Percentiles rank a stretch among this genome's conserved stretches.
phyloP scores from a whole-genome alignment of 208 protist species.

The Leishmania gerbilli region DNA sequence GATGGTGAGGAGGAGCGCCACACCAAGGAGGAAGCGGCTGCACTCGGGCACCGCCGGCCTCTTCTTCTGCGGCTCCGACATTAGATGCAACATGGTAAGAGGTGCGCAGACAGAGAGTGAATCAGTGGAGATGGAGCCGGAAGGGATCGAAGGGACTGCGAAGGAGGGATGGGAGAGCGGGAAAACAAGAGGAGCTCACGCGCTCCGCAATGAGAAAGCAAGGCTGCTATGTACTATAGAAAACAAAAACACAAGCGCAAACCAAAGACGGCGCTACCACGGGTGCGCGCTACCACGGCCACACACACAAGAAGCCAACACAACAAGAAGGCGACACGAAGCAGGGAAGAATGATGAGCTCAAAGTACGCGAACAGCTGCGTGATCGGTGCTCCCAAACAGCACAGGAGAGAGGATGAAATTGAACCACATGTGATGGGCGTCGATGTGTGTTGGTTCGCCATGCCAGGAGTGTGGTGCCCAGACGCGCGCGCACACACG shows the following conservation, averaged over 20 bases:
- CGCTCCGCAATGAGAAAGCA: neutral
- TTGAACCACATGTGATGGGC: neutral
- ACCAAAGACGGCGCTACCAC: neutral
- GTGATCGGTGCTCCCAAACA: neutral
- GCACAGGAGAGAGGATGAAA: neutral
- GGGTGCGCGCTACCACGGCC: neutral
- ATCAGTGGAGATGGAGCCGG: neutral
- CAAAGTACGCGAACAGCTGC: too few relatives aligned
- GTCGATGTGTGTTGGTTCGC: neutral
- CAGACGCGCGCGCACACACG: neutral
- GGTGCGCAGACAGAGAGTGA: neutral
- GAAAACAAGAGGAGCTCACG: neutral
- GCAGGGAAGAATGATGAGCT: neutral
- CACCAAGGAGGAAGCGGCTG: constrained; percentile 35
- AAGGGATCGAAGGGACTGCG: neutral
- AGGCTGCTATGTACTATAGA: neutral
- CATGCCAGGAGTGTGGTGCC: neutral
- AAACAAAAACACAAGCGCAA: neutral
- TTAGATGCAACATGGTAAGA: constrained; percentile 14
- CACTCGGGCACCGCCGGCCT: constrained; percentile 18
- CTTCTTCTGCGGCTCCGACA: constrained; percentile 13
- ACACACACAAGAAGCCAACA: neutral
- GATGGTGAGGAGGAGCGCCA: constrained; percentile 44
- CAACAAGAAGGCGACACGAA: neutral
- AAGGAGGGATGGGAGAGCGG: neutral